These are phyloP conservation scores for Bisporella sp. DNA, from an alignment of 2,329 filamentous ascomycete genomes.

Conservation along the genomic window DNA sequence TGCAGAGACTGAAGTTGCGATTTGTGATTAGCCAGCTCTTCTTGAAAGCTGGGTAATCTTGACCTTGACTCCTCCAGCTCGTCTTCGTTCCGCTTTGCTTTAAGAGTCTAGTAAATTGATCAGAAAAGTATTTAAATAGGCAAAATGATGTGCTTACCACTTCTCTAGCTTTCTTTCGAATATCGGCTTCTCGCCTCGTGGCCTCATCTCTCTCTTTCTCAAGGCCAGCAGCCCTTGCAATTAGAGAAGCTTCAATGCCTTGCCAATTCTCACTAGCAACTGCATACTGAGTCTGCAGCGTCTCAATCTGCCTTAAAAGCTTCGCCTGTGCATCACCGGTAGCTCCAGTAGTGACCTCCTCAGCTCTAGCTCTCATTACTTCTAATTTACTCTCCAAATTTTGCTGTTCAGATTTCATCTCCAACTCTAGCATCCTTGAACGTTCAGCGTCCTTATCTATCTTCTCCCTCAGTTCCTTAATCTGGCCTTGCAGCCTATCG, in stretches of 20 bases:
- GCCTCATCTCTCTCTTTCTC: slow-evolving; percentile 92
- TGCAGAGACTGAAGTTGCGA: slow-evolving; percentile 55
- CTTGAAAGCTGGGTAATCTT: slow-evolving; percentile 55
- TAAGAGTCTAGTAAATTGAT: slow-evolving; percentile 48
- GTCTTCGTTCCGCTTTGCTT: slow-evolving; percentile 59
- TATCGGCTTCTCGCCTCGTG: slow-evolving; percentile 73
- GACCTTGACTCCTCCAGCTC: slow-evolving; percentile 68
- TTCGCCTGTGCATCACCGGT: slow-evolving; percentile 83
- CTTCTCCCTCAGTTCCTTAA: slow-evolving; percentile 67
- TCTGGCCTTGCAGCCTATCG: slow-evolving; percentile 63
- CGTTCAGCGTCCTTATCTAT: slow-evolving; percentile 67
- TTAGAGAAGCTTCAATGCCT: slow-evolving; percentile 81
- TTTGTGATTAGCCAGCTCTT: slow-evolving; percentile 55
- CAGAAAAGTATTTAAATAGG: slow-evolving; percentile 15
- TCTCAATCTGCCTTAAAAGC: slow-evolving; percentile 88
- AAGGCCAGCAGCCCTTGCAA: slow-evolving; percentile 67
- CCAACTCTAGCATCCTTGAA: slow-evolving; percentile 60
- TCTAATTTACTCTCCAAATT: slow-evolving; percentile 86
- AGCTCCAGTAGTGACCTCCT: slow-evolving; percentile 80
- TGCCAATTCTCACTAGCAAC: slow-evolving; percentile 97
- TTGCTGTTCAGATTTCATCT: slow-evolving; percentile 71
- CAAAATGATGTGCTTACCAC: slow-evolving; percentile 47
- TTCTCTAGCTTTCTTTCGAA: slow-evolving; percentile 85
- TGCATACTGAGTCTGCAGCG: slow-evolving; percentile 88
- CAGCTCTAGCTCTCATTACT: slow-evolving; percentile 73